A percentile compares a stretch with the other conserved stretches of the same genome.
Conservation (phyloP, 495 filamentous ascomycete genomes). For the Penicillium psychrofluorescens region DNA sequence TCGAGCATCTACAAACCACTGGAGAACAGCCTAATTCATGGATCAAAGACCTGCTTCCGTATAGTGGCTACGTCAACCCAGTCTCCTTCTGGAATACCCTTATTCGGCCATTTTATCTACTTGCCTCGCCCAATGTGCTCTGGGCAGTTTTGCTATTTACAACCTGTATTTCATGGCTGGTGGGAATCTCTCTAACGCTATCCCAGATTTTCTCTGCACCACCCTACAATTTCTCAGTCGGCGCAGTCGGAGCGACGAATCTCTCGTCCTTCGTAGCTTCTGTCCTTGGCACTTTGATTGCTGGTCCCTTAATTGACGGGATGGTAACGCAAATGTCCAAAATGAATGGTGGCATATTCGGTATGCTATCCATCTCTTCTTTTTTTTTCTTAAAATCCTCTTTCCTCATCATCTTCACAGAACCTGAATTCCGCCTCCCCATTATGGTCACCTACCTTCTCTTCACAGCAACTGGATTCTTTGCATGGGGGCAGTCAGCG, state of each 20-base stretch:
- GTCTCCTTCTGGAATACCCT: conserved; percentile 33
- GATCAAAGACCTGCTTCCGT: conserved; percentile 23
- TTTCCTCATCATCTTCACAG: conserved; percentile 20
- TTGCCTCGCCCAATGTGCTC: conserved; percentile 32
- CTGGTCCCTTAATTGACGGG: conserved; percentile 36
- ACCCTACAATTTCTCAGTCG: conserved; percentile 38
- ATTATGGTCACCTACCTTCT: conserved; percentile 33
- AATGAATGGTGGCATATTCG: conserved; percentile 21
- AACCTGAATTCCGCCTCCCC: conserved; percentile 41
- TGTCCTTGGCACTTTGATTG: conserved; percentile 25
- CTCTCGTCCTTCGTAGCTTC: conserved; percentile 34
- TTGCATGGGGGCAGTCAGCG: conserved; percentile 33
- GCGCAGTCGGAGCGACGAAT: conserved; percentile 34
- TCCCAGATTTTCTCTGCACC: conserved; percentile 41
- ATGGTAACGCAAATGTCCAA: conserved; percentile 23
- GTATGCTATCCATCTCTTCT: conserved; percentile 2
- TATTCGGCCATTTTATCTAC: conserved; percentile 33
- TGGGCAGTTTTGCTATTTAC: conserved; percentile 37
- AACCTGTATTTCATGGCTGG: conserved; percentile 40
- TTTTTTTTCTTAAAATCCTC: conserved; percentile 2
- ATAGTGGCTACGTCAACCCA: conserved; percentile 28
- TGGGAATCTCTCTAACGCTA: conserved; percentile 33
- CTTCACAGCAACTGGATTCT: conserved; percentile 37
- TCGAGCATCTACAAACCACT: conserved; percentile 12
- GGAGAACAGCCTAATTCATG: conserved; percentile 11